Evolutionary conservation across 169 alveolate genomes (phyloP), one percentile per base, ranked within the genome.

Genomic region (Plasmodium adleri): DNA sequence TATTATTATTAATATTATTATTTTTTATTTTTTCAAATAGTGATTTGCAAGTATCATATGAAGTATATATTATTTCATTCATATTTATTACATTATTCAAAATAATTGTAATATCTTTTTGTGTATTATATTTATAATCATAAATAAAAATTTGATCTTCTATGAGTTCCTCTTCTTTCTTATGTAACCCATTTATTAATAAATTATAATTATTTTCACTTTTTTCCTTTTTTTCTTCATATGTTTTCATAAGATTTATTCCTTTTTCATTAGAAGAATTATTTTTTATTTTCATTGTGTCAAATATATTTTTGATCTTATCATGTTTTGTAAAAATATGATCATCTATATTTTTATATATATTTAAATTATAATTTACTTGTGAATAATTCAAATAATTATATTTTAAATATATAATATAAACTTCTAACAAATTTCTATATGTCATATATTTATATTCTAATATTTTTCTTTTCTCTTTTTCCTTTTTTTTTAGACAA

Each of bases 391-490:
- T 70, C 62, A 83, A 68, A 83, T 83, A 83, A 63, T 83, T 83
- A 49, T 83, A 72, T 22, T 83, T 83, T 60, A 83, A 83, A 68
- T 68, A 83, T 43, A 83, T 56, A 12, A 83, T 83, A 63, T 83
- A 83, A n/a, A 68, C 45, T 49, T 83, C 91, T 58, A 83, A 62
- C 45, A 83, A 83, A 62, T 63, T 83, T 72, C 91, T 68, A 43
- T 83, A 83, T n/a, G 58, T 62, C 91, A 83, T 83, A 68, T 83
- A 58, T 60, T 68, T 68, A 49, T 83, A 83, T 47, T 72, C 85
- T 5, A 54, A 6, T 28, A 72, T 54, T 39, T n/a, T 20, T 1
- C 70, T 83, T 58, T 68, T 83, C 59, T 83, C 80, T 83, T 68
- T 83, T 83, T 83, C 83, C 54, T 28, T 59, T 68, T 28, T 59